Evolutionary conservation across 2,329 filamentous ascomycete species (phyloP).

Genomic region (Aspergillus sp.): DNA sequence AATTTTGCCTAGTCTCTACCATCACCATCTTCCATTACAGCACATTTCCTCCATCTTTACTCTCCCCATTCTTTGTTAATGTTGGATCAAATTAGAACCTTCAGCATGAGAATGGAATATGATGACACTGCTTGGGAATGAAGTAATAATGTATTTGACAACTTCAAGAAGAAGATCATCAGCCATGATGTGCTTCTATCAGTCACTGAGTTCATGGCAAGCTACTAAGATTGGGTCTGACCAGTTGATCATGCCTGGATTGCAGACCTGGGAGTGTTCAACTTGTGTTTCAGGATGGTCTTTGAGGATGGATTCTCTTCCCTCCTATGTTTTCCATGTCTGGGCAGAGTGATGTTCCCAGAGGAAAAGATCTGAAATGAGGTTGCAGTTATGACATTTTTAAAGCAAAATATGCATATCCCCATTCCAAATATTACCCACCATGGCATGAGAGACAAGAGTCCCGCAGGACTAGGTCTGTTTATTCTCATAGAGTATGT

Average conservation of each 20-base stretch:
- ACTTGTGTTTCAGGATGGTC: conserved; percentile 14
- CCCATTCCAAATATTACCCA: conserved; percentile 1
- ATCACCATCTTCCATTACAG: background rate
- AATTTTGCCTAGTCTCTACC: background rate
- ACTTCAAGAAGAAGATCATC: background rate
- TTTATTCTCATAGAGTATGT: conserved; percentile 30
- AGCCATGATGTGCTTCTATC: background rate
- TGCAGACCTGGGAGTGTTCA: conserved; percentile 12
- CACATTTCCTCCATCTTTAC: background rate
- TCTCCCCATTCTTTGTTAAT: background rate
- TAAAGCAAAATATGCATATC: conserved; percentile 4
- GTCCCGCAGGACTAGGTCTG: conserved; percentile 15
- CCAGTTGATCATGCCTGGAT: background rate
- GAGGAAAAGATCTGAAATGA: conserved; percentile 18
- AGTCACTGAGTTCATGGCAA: background rate
- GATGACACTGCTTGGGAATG: conserved; percentile 1
- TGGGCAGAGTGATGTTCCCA: conserved; percentile 12
- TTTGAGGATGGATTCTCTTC: conserved; percentile 9
- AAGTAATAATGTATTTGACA: background rate
- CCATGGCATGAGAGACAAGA: conserved; percentile 1
- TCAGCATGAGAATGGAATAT: background rate
- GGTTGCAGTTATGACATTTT: conserved; percentile 5
- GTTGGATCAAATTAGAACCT: no score
- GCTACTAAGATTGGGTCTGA: background rate
- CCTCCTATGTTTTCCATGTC: conserved; percentile 15